Evolutionary conservation across 352 stramenopile genomes (phyloP), one percentile per base, ranked within the genome.

Genomic region (Pythium sp.): DNA sequence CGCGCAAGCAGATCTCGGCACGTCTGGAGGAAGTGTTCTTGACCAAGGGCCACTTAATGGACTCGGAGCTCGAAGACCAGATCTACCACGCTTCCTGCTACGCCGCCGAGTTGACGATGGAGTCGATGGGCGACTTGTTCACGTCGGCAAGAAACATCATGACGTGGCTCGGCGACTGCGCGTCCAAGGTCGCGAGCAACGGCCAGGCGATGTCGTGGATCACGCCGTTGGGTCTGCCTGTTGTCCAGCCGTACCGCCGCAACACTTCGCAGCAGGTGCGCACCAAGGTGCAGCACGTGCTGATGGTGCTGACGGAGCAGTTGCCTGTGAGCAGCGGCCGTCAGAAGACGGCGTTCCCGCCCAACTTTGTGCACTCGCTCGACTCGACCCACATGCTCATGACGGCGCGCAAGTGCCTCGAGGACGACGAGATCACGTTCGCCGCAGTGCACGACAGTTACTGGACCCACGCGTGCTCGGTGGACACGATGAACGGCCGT

Each of bases 351-450:
- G 97, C 97, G 20, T 99, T 99, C 77, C 98, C 98, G 67, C 98
- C 98, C 14, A 99, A 99, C 77, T 99, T 98, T 77, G 95, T 99
- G 18, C 43, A 51, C 43, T 51, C 43, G 43, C 43, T 99, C 20
- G 98, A 99, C 76, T 99, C 97, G 49, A 99, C 97, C 15, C 98
- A 99, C 82, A 99, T 99, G 98, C 86, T 99, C 62, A 88, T 99
- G 85, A 99, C 98, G 38, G 94, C 96, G 12, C 77, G 96, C 14
- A 93, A 97, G 66, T 99, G 98, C 81, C 72, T 94, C 2, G 84
- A 91, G 47, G 84, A 92, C 6, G 87, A 99, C 64, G 82, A 95
- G 60, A 92, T 95, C 62, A 78, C 87, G 43, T 99, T 99, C 76
- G 96, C 97, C 5, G 97, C 98, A 30, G 98, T 99, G 51, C 98